phyloP scores from a whole-genome alignment of 805 yeast genomes.

The Wickerhamiella alocasiicola region DNA sequence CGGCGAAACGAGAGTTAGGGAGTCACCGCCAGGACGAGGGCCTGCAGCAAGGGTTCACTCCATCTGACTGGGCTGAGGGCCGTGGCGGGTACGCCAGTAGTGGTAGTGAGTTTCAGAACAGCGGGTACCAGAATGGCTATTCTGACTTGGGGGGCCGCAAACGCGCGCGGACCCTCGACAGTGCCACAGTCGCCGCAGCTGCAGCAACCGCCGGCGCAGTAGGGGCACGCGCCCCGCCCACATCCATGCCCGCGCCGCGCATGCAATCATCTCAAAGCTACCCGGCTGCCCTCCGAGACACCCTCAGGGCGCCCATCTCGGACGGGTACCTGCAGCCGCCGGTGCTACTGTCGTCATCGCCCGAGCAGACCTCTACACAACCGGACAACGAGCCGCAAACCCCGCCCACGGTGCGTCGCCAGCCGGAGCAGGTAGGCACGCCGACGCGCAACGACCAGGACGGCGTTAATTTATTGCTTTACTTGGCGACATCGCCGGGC shows the following conservation, averaged over 20 bases:
- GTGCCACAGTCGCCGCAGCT: conserved; percentile 3
- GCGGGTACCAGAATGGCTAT: too few species aligned
- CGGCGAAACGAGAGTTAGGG: conserved; percentile 10
- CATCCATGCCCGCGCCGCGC: conserved; percentile 11
- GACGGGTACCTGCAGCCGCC: conserved; percentile 8
- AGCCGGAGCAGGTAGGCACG: neutral
- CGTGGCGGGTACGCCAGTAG: too few species aligned
- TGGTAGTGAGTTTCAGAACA: too few species aligned
- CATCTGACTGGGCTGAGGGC: neutral
- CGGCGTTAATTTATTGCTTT: conserved; percentile 74
- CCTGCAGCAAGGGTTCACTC: conserved; percentile 9
- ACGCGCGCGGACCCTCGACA: conserved; percentile 11
- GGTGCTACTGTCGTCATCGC: conserved; percentile 1
- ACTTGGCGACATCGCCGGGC: conserved; percentile 71
- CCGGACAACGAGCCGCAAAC: conserved; percentile 8
- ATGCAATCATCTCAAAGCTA: too few species aligned
- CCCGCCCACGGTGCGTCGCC: conserved; percentile 10
- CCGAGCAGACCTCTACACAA: neutral
- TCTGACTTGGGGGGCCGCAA: too few species aligned
- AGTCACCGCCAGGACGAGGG: conserved; percentile 5
- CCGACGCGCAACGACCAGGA: conserved; percentile 28
- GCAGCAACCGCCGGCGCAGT: conserved; percentile 7
- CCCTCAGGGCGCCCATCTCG: too few species aligned
- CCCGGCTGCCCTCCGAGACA: too few species aligned
- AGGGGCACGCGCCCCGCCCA: conserved; percentile 1